A percentile compares a stretch with the other conserved stretches of the same genome.
phyloP scores from a whole-genome alignment of 805 yeast genomes.

The Schwanniomyces occidentalis region DNA sequence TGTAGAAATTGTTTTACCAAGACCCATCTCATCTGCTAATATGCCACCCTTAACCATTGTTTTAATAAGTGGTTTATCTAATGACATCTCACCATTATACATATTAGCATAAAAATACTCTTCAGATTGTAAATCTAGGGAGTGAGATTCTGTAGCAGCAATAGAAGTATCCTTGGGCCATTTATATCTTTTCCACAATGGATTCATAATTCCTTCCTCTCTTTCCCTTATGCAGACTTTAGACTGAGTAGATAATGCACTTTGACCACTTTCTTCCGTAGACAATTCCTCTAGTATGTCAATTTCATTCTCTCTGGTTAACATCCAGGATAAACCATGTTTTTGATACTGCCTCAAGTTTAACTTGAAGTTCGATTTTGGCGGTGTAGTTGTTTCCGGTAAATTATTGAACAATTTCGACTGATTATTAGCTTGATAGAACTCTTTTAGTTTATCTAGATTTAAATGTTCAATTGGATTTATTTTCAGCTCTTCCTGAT shows the following conservation, averaged over 20 bases:
- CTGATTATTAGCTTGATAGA: conserved; percentile 72
- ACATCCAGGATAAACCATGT: conserved; percentile 87
- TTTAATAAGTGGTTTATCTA: conserved; percentile 63
- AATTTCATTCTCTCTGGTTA: conserved; percentile 70
- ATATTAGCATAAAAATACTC: conserved; percentile 69
- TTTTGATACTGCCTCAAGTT: conserved; percentile 75
- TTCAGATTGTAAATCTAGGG: neutral
- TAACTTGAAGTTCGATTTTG: conserved; percentile 50
- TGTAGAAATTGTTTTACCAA: conserved; percentile 89
- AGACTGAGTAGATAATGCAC: conserved; percentile 25
- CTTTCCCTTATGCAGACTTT: conserved; percentile 20
- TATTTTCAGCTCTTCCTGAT: conserved; percentile 6
- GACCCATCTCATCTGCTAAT: conserved; percentile 95
- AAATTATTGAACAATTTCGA: conserved; percentile 53
- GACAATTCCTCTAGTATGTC: conserved; percentile 38
- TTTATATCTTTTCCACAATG: conserved; percentile 75
- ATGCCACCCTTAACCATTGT: conserved; percentile 77
- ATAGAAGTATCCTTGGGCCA: conserved; percentile 58
- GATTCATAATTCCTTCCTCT: conserved; percentile 67
- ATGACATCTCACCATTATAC: conserved; percentile 76
- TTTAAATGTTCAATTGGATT: conserved; percentile 44
- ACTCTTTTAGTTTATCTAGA: conserved; percentile 70
- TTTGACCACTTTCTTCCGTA: conserved; percentile 12
- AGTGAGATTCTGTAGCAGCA: neutral
- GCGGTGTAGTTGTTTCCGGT: conserved; percentile 63